Base-by-base conservation (phyloP, 176 grass and related monocot species). In the Ensete ventricosum region DNA sequence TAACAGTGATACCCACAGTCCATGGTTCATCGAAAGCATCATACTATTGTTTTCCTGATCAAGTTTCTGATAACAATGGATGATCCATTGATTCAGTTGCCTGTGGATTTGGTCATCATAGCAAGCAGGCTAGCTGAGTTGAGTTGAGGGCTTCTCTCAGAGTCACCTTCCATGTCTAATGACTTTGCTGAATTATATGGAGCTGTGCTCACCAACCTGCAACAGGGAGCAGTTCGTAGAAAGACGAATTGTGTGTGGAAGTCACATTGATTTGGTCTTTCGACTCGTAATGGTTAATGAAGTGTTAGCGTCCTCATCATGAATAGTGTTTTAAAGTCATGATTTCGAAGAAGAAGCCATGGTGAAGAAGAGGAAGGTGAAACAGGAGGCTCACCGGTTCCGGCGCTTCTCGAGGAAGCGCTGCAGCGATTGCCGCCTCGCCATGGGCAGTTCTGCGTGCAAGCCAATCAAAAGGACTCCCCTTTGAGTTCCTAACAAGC, bases 371-470 rank as follows among this genome's bases (percentile, higher is more conserved):
- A 64, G 50, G 62, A 49, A 70, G 58, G 49, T 25, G 23, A 74
- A 67, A 79, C 64, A 50, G n/a, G 59, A 73, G 54, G 58, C 9
- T 80, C 25, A 92, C 89, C 89, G 92, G 80, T 90, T 85, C 76
- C 87, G 87, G 23, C 90, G 93, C 72, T 97, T 97, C 77, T 90
- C 87, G 71, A 97, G 73, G 83, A 97, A 97, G 23, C 85, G 87
- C 70, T 85, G 83, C 81, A 97, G 93, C 5, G 93, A 97, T 74
- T 93, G 81, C 80, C 87, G 90, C 90, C 90, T 97, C 26, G 87
- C 93, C 84, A 93, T 88, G 21, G 93, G 93, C 9, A 97, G 71
- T 84, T 97, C 90, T 97, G 85, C 58, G 43, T 26, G 72, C 51
- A 8, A n/a, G 24, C 64, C 22, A 73, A 79, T 76, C 78, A 43